Conservation (phyloP, 164 flowering plant genomes). For the Kingdonia uniflora region DNA sequence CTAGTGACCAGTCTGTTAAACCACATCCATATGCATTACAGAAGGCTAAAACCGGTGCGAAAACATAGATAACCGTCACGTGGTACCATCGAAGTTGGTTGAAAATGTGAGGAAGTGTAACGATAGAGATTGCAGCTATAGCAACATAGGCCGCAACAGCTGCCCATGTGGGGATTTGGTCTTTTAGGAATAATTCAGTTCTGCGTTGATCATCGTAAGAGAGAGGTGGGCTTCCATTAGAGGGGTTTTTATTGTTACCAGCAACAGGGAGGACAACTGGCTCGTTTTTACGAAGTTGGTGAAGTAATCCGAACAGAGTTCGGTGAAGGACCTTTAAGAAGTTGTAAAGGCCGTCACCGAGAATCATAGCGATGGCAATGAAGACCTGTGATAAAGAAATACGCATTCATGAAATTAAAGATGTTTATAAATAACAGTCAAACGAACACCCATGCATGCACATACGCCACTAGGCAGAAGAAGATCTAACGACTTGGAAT, state of each 20-base stretch:
- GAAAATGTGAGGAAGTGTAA: constrained; percentile 21
- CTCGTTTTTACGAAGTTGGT: constrained; percentile 4
- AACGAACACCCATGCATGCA: no score
- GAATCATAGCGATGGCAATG: constrained; percentile 22
- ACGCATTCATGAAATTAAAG: no score
- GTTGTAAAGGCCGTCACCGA: constrained; percentile 31
- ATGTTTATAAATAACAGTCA: no score
- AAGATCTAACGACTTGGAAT: no score
- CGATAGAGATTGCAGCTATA: constrained; percentile 17
- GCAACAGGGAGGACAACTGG: neutral
- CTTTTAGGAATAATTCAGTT: constrained; percentile 20
- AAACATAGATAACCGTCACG: constrained; percentile 15
- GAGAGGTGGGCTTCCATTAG: neutral
- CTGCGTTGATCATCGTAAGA: constrained; percentile 25
- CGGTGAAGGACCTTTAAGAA: constrained; percentile 9
- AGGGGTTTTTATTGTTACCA: neutral
- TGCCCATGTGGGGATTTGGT: constrained; percentile 17
- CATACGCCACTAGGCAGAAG: no score
- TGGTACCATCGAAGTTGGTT: constrained; percentile 28
- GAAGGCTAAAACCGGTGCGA: constrained; percentile 32
- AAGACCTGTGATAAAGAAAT: constrained; percentile 26
- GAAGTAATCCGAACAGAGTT: constrained; percentile 1
- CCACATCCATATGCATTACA: constrained; percentile 37
- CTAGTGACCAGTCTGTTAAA: constrained; percentile 33
- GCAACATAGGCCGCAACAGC: constrained; percentile 17